Evolutionary conservation across 352 stramenopile genomes (phyloP).

Genomic region (Salisapilia sapeloensis): DNA sequence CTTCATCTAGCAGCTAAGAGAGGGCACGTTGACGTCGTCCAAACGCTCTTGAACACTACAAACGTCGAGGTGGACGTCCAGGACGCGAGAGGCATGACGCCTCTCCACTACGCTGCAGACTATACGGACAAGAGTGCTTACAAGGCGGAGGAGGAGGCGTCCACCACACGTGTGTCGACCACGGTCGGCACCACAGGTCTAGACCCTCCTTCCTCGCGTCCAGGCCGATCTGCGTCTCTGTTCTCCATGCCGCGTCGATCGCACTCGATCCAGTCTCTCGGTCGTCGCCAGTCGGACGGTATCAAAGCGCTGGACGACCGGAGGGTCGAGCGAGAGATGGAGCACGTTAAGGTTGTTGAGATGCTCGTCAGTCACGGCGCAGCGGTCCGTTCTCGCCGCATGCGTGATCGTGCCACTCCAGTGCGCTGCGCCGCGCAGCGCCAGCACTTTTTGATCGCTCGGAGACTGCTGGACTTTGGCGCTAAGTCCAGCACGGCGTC

Average conservation of each 20-base stretch:
- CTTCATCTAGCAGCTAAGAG: conserved; percentile 9
- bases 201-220: no score
- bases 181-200: no score
- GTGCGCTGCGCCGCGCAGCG: conserved; percentile 13
- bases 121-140: conserved; percentile 8
- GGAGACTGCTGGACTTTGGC: conserved; percentile 13
- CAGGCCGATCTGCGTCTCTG: no score
- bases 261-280: no score
- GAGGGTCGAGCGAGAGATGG: conserved; percentile 2
- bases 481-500: no score
- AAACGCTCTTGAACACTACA: conserved; percentile 10
- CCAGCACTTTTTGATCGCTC: conserved; percentile 11
- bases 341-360: conserved; percentile 10
- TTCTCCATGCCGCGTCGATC: no score
- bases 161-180: no score
- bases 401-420: conserved; percentile 8
- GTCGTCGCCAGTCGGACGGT: no score
- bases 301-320: conserved; percentile 5
- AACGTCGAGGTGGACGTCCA: conserved; percentile 6
- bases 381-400: conserved; percentile 5
- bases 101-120: conserved; percentile 16
- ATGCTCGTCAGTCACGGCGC: conserved; percentile 7
- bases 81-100: conserved; percentile 15
- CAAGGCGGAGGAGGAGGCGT: no score
- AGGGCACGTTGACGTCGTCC: conserved; percentile 6